Conservation (phyloP, 768 basidiomycete species). For the Cystofilobasidium bisporidii region DNA sequence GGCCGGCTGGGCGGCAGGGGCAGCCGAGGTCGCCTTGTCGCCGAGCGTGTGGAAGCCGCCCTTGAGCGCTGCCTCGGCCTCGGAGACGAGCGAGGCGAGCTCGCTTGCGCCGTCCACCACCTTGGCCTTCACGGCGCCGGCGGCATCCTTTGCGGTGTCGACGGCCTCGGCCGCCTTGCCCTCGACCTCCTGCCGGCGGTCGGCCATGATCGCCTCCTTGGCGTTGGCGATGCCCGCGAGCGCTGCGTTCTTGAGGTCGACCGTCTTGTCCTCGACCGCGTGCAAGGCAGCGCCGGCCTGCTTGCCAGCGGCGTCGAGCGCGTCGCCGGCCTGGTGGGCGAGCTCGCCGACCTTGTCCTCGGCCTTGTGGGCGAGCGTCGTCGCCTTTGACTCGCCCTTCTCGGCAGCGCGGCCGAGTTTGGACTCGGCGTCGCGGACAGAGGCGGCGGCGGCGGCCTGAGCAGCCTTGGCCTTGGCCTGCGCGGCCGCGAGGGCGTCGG, state of each 20-base stretch:
- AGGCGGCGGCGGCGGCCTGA: not conserved
- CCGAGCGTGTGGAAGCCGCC: conserved; percentile 24
- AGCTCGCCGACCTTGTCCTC: conserved; percentile 33
- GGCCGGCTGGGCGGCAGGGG: conserved; percentile 36
- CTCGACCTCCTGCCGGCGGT: conserved; percentile 28
- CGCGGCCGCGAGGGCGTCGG: not conserved
- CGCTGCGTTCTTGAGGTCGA: conserved; percentile 38
- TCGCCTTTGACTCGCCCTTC: conserved; percentile 6
- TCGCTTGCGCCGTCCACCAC: conserved; percentile 29
- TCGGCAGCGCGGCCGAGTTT: conserved; percentile 19
- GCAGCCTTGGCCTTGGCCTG: conserved; percentile 1
- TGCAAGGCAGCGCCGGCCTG: conserved; percentile 25
- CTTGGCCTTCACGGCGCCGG: conserved; percentile 33
- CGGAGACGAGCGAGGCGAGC: conserved; percentile 23
- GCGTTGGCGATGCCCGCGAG: conserved; percentile 29
- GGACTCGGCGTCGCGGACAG: conserved; percentile 13
- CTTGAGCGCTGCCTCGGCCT: conserved; percentile 29
- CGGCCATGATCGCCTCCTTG: conserved; percentile 17
- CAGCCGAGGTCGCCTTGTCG: conserved; percentile 37
- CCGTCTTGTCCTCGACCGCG: conserved; percentile 46
- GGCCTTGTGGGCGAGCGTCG: conserved; percentile 29
- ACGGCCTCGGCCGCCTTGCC: conserved; percentile 16
- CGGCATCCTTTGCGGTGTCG: conserved; percentile 19
- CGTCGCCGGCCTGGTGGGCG: conserved; percentile 26
- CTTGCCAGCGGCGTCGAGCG: conserved; percentile 29